Percentiles rank a stretch among this genome's conserved stretches.
Conservation (phyloP, 75 land plant genomes). For the Chamaecyparis obtusa region DNA sequence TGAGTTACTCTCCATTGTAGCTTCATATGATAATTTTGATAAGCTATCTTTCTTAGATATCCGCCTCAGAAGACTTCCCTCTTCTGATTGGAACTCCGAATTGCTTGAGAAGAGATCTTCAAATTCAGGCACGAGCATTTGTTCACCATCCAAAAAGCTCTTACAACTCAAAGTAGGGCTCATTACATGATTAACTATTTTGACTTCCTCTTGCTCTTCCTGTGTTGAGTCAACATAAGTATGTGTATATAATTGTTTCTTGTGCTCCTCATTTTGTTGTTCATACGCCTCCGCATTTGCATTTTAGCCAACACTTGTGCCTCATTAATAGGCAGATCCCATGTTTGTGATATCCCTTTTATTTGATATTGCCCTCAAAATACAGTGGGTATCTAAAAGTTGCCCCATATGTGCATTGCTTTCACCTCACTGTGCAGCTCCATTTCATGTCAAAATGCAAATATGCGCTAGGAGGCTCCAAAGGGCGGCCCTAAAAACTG, state of each 20-base stretch:
- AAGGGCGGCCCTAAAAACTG: too few species aligned
- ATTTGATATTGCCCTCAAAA: too few species aligned
- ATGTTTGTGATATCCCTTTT: too few species aligned
- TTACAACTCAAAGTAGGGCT: slow-evolving; percentile 34
- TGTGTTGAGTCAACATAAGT: slow-evolving; percentile 19
- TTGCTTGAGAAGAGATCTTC: slow-evolving; percentile 72
- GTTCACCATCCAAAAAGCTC: slow-evolving; percentile 35
- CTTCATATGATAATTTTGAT: slow-evolving; percentile 27
- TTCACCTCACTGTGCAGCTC: too few species aligned
- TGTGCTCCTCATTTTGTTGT: slow-evolving; percentile 15
- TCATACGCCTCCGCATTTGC: too few species aligned
- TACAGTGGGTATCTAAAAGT: too few species aligned
- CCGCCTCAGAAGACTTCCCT: slow-evolving; percentile 25
- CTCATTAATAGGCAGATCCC: too few species aligned
- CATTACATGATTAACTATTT: slow-evolving; percentile 53
- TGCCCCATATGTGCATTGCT: too few species aligned
- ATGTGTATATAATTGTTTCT: slow-evolving; percentile 24
- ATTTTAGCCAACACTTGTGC: too few species aligned
- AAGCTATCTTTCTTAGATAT: slow-evolving; percentile 28
- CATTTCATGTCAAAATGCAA: too few species aligned
- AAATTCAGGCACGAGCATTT: slow-evolving; percentile 74
- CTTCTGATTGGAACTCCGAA: slow-evolving; percentile 38
- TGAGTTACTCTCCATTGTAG: slow-evolving; percentile 52
- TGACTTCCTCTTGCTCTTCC: slow-evolving; percentile 72
- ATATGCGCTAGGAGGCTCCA: too few species aligned